Percentiles rank a stretch among this genome's conserved stretches.
Conservation (phyloP, 768 basidiomycete species). For the Phylloporus arenicola region DNA sequence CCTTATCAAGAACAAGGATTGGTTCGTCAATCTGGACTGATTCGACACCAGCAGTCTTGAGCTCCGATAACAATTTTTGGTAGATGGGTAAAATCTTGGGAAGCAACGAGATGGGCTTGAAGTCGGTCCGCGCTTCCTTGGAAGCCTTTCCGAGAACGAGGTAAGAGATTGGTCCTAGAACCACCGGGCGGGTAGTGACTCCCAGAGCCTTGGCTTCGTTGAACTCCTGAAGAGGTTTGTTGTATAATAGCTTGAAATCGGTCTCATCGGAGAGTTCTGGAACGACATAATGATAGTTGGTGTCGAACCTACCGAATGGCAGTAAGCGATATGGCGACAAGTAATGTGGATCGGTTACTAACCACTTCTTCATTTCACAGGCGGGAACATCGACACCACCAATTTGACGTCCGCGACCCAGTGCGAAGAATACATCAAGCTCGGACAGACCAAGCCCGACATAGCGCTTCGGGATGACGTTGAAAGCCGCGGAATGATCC, state of each 20-base stretch:
- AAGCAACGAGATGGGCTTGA: conserved; percentile 89
- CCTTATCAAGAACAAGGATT: conserved; percentile 86
- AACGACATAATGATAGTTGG: conserved; percentile 98
- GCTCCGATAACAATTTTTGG: conserved; percentile 80
- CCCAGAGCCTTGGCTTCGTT: conserved; percentile 91
- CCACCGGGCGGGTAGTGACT: conserved; percentile 86
- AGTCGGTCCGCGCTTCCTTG: conserved; percentile 76
- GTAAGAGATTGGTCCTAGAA: conserved; percentile 95
- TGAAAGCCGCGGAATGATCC: conserved; percentile 94
- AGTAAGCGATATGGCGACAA: neutral
- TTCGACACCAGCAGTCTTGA: conserved; percentile 90
- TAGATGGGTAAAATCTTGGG: conserved; percentile 88
- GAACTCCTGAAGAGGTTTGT: conserved; percentile 93
- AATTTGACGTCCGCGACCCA: conserved; percentile 97
- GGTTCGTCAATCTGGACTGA: conserved; percentile 98
- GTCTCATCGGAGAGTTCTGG: conserved; percentile 88
- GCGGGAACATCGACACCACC: conserved; percentile 94
- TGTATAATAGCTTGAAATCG: conserved; percentile 92
- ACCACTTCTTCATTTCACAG: conserved; percentile 99
- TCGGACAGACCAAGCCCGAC: conserved; percentile 76
- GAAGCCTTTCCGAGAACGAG: conserved; percentile 87
- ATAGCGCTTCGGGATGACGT: conserved; percentile 95
- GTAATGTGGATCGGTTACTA: conserved; percentile 25
- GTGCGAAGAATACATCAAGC: conserved; percentile 96
- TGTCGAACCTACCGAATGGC: conserved; percentile 72